Evolutionary conservation across 2,329 filamentous ascomycete species (phyloP).

Genomic region (Mycosphaerelloides madeirae): DNA sequence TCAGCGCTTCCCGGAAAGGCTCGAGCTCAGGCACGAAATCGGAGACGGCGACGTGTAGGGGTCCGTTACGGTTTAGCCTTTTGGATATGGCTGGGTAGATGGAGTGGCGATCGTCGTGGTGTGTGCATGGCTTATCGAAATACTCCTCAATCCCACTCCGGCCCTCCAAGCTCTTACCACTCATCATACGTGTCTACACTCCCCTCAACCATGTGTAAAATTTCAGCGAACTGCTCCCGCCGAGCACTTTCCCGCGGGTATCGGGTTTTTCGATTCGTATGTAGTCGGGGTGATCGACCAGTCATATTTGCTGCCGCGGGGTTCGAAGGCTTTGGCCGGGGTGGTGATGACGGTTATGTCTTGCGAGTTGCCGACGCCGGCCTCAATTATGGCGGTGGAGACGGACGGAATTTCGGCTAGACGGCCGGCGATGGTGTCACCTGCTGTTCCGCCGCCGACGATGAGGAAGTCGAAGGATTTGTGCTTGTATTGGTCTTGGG

Average conservation of each 20-base stretch:
- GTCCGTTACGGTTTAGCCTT: slow-evolving; percentile 11
- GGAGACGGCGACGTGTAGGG: not conserved
- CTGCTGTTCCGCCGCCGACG: slow-evolving; percentile 23
- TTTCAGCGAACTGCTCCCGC: not conserved
- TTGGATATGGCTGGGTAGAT: not conserved
- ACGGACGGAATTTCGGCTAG: slow-evolving; percentile 21
- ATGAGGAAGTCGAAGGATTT: slow-evolving; percentile 25
- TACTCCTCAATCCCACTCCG: not conserved
- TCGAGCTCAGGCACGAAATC: not conserved
- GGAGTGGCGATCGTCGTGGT: not conserved
- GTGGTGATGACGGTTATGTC: slow-evolving; percentile 50
- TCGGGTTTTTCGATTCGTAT: not conserved
- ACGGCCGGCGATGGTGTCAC: slow-evolving; percentile 21
- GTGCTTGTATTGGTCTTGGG: too few relatives aligned
- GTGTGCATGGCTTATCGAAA: not conserved
- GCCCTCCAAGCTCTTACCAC: not conserved
- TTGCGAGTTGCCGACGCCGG: slow-evolving; percentile 69
- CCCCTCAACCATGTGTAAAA: not conserved
- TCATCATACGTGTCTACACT: not conserved
- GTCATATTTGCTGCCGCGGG: not conserved
- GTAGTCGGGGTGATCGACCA: not conserved
- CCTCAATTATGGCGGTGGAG: slow-evolving; percentile 21
- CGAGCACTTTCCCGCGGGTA: not conserved
- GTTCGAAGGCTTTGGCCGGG: not conserved
- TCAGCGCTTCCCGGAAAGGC: not conserved